Conservation (phyloP, 257 asterid genomes). For the Petrea volubilis region DNA sequence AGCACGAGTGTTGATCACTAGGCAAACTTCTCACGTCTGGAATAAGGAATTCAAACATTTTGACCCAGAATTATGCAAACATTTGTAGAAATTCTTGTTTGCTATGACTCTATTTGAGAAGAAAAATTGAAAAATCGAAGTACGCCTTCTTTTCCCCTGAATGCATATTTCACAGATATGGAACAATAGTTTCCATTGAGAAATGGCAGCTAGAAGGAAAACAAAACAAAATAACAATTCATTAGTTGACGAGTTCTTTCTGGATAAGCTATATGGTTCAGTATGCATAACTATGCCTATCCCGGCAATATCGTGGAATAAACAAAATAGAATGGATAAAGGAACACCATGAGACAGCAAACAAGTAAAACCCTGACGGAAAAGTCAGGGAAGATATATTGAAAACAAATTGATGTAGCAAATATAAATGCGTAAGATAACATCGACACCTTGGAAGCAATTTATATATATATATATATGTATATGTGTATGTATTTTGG, state of each 20-base stretch:
- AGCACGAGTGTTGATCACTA: too few species aligned
- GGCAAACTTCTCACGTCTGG: background rate
- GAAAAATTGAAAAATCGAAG: background rate
- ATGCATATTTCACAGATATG: background rate
- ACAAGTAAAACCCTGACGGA: background rate
- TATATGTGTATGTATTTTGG: too few species aligned
- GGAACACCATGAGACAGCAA: background rate
- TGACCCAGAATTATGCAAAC: background rate
- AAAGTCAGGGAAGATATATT: background rate
- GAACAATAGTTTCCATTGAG: background rate
- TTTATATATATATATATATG: too few species aligned
- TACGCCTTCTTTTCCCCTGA: background rate
- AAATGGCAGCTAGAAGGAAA: background rate
- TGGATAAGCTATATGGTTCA: background rate
- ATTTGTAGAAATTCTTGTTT: background rate
- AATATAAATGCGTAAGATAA: background rate
- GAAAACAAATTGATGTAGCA: background rate
- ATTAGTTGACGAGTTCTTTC: background rate
- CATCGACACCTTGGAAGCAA: background rate
- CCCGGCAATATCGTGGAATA: background rate
- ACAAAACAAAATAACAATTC: background rate
- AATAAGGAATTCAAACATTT: background rate
- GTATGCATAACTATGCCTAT: background rate
- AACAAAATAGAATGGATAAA: background rate
- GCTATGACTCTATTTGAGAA: background rate